A percentile compares a stretch with the other conserved stretches of the same genome.
These are phyloP conservation scores for Hylodesmum podocarpum DNA, from an alignment of 306 rosid genomes.

Conservation along the genomic window DNA sequence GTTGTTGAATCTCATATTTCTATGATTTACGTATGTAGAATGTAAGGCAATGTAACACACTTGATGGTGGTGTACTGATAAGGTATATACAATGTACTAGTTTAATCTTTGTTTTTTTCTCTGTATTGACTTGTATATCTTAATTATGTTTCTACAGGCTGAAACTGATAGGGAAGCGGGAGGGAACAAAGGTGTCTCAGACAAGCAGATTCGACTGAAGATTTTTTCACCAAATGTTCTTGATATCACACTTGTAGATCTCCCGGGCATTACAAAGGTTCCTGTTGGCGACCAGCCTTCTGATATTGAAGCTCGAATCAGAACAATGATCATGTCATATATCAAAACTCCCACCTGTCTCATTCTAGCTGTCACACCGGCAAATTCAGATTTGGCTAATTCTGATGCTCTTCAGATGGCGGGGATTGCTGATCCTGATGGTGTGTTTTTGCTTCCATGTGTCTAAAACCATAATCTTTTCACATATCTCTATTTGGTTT, in stretches of 20 bases:
- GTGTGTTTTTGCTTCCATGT: slow-evolving; percentile 45
- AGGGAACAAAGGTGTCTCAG: slow-evolving; percentile 95
- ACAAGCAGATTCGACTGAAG: slow-evolving; percentile 96
- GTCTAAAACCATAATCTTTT: slow-evolving; percentile 13
- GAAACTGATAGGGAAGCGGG: slow-evolving; percentile 99
- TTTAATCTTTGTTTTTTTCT: background rate
- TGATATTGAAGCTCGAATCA: slow-evolving; percentile 92
- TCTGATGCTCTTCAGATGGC: slow-evolving; percentile 99
- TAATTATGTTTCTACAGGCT: slow-evolving; percentile 48
- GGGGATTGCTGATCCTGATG: slow-evolving; percentile 99
- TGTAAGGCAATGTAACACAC: background rate
- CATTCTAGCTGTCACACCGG: slow-evolving; percentile 95
- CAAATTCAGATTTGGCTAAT: slow-evolving; percentile 97
- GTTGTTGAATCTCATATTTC: background rate
- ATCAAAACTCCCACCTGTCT: slow-evolving; percentile 86
- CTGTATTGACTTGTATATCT: background rate
- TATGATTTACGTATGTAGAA: slow-evolving; percentile 6
- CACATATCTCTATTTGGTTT: background rate
- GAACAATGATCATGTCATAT: slow-evolving; percentile 98
- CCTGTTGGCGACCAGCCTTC: slow-evolving; percentile 99
- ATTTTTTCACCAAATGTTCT: slow-evolving; percentile 97
- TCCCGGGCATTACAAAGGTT: slow-evolving; percentile 97
- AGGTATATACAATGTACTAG: background rate
- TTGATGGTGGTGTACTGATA: background rate
- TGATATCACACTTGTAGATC: slow-evolving; percentile 96